Evolutionary conservation across 345 rosid species (phyloP).

Genomic region (Eutrema heterophyllum): DNA sequence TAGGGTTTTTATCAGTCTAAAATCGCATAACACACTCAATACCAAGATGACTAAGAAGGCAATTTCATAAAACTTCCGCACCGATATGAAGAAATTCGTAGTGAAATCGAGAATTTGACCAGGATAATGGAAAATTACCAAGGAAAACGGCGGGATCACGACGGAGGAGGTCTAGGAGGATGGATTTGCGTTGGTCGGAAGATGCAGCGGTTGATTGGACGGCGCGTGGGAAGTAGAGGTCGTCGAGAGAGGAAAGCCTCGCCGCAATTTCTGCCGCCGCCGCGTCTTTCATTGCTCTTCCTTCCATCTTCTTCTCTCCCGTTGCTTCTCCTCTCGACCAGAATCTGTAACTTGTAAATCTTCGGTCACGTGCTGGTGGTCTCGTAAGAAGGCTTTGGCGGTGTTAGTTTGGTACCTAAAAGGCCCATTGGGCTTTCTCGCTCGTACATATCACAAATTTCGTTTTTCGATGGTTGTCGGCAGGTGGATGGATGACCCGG

Average conservation of each 20-base stretch:
- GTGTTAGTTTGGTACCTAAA: neutral
- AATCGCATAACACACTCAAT: neutral
- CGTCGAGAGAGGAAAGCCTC: constrained; percentile 63
- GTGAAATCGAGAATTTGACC: neutral
- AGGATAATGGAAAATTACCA: constrained; percentile 34
- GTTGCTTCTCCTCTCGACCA: neutral
- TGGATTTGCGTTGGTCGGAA: constrained; percentile 68
- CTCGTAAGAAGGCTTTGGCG: constrained; percentile 3
- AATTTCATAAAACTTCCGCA: neutral
- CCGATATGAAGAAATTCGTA: no score
- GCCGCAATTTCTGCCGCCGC: constrained; percentile 56
- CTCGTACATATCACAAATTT: neutral
- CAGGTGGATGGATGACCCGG: neutral
- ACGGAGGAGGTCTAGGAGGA: constrained; percentile 81
- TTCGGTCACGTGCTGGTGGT: neutral
- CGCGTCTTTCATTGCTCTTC: constrained; percentile 24
- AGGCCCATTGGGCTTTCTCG: constrained; percentile 7
- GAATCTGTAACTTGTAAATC: neutral
- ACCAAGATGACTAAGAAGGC: neutral
- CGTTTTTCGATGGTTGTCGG: neutral
- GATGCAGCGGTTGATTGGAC: constrained; percentile 42
- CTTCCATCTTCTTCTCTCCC: constrained; percentile 20
- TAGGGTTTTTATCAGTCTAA: neutral
- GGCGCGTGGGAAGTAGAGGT: constrained; percentile 88
- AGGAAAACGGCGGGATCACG: constrained; percentile 85